Evolutionary conservation across 192 early-diverging fungal species (phyloP).

Genomic region (Thamnidium elegans): DNA sequence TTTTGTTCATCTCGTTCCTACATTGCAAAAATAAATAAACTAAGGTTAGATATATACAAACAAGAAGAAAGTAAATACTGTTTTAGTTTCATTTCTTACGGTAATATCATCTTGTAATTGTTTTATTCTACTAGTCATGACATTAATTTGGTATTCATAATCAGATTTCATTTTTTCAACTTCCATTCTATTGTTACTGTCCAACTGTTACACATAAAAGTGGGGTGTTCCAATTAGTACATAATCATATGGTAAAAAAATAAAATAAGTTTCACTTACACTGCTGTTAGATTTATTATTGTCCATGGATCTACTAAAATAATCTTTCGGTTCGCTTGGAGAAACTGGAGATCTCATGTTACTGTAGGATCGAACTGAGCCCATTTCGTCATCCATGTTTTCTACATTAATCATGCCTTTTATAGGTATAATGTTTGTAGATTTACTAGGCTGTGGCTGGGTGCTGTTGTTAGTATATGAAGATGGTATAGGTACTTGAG

Average conservation of each 20-base stretch:
- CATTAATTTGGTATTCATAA: slow-evolving; percentile 59
- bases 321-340: neutral
- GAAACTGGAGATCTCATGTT: neutral
- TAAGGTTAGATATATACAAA: neutral
- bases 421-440: slow-evolving; percentile 25
- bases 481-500: slow-evolving; percentile 15
- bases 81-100: slow-evolving; percentile 20
- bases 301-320: slow-evolving; percentile 7
- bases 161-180: slow-evolving; percentile 39
- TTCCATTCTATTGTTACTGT: neutral
- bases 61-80: neutral
- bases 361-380: neutral
- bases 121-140: slow-evolving; percentile 63
- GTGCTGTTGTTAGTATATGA: slow-evolving; percentile 3
- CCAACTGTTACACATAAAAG: slow-evolving; percentile 3
- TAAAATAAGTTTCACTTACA: neutral
- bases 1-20: neutral
- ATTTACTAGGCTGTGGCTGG: slow-evolving; percentile 23
- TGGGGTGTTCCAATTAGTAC: neutral
- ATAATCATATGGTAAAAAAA: neutral
- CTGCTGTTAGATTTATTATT: neutral
- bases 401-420: slow-evolving; percentile 29
- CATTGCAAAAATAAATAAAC: neutral
- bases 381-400: neutral
- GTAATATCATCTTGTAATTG: slow-evolving; percentile 52